These are phyloP conservation scores for Diplotaxis tenuifolia DNA, from an alignment of 345 rosid genomes.

Conservation along the genomic window DNA sequence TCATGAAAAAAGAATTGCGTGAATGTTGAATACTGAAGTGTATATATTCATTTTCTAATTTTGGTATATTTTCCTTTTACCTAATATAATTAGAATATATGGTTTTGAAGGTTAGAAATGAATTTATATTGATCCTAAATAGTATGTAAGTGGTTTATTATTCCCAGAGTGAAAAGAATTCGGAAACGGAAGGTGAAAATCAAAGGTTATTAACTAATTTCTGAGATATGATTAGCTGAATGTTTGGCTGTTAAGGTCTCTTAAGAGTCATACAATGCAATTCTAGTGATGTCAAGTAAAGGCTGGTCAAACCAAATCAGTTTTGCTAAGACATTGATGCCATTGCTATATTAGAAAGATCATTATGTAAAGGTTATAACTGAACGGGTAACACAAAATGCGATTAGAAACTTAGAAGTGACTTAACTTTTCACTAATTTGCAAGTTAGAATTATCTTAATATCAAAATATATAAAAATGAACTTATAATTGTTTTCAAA, in stretches of 20 bases:
- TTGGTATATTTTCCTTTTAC: not conserved
- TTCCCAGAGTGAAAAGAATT: not conserved
- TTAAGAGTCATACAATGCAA: not conserved
- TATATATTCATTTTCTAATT: not conserved
- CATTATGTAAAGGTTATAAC: not conserved
- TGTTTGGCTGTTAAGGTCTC: not conserved
- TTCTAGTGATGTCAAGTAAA: not conserved
- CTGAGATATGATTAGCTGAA: not conserved
- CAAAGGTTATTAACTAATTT: not conserved
- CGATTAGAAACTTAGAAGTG: not conserved
- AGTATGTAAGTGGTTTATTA: not conserved
- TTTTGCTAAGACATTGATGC: not conserved
- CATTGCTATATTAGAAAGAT: not conserved
- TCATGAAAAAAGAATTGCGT: not conserved
- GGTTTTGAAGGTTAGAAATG: not conserved
- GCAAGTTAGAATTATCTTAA: not conserved
- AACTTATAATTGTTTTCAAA: not conserved
- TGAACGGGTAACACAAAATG: not conserved
- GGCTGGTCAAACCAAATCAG: not conserved
- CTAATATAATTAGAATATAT: not conserved
- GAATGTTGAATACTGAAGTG: not conserved
- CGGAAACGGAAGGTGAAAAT: slow-evolving; percentile 7
- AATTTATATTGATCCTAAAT: not conserved
- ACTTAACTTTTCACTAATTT: slow-evolving; percentile 6
- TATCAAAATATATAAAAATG: not conserved